Percentiles rank a stretch among this genome's conserved stretches.
phyloP scores from a whole-genome alignment of 106 monocot species.

The Dioscorea zingiberensis region DNA sequence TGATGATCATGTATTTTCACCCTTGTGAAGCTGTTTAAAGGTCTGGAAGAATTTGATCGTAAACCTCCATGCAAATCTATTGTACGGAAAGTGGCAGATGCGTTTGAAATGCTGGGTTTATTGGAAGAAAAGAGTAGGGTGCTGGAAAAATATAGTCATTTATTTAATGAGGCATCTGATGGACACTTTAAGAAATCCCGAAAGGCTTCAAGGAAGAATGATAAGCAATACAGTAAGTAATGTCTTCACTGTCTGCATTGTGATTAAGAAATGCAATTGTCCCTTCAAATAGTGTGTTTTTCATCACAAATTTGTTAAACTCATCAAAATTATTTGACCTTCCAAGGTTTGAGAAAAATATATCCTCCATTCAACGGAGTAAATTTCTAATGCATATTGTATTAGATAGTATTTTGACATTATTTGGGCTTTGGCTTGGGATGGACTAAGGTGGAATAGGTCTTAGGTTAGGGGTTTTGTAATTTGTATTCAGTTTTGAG shows the following conservation, averaged over 20 bases:
- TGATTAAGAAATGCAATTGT: background rate
- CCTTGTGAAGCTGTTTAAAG: slow-evolving; percentile 80
- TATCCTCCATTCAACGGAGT: background rate
- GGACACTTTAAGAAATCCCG: slow-evolving; percentile 21
- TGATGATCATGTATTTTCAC: too few relatives aligned
- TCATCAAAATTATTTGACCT: background rate
- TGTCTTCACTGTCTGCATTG: background rate
- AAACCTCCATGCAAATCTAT: slow-evolving; percentile 72
- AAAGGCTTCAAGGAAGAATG: slow-evolving; percentile 21
- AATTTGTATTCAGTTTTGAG: too few relatives aligned
- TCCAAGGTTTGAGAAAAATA: background rate
- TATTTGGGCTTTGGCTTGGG: too few relatives aligned
- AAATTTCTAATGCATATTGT: background rate
- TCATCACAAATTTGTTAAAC: background rate
- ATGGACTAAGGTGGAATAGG: too few relatives aligned
- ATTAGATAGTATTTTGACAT: too few relatives aligned
- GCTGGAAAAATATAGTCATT: slow-evolving; percentile 53
- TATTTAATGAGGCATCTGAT: slow-evolving; percentile 28
- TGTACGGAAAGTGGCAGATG: slow-evolving; percentile 87
- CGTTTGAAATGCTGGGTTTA: slow-evolving; percentile 76
- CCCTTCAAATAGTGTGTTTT: background rate
- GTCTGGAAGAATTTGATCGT: slow-evolving; percentile 68
- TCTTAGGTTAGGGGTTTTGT: too few relatives aligned
- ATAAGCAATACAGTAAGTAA: slow-evolving; percentile 19
- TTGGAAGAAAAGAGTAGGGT: slow-evolving; percentile 61